Evolutionary conservation across 257 asterid genomes (phyloP), one percentile per base, ranked within the genome.

Genomic region (Craterostigma plantagineum): DNA sequence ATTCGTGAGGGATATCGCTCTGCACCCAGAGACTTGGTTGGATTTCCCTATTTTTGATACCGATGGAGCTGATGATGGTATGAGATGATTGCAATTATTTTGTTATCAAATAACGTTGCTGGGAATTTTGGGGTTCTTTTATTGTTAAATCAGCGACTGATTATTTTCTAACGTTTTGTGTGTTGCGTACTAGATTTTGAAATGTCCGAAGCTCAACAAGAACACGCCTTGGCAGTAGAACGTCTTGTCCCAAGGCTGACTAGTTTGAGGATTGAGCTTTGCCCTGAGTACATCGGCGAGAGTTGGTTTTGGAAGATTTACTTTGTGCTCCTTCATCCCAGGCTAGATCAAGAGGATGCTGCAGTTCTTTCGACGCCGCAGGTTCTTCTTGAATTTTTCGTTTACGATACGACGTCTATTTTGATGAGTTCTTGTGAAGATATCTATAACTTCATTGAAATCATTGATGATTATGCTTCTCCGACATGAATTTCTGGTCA

Each of bases 11-110:
- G 87, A 90, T 34, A 65, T 90, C 16, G 72, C 94, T 33, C 57
- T 71, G 81, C 95, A 83, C 69, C 94, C 92, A 0, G 92, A 77
- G 69, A 83, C 96, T 27, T 90, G 99, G 99, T 53, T 83, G 66
- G 81, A 83, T 66, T 90, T 90, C 46, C 96, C 95, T 12, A 55
- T 83, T 23, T 70, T 71, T 18, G 73, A 71, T 7, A 63, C 52
- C 46, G 78, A 42, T 14, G 79, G 55, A 17, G 78, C 63, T 7
- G 72, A 72, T 57, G 69, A 52, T 58, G 69, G 65, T 65, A 49
- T 33, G 49, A 11, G 43, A 34, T n/a, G 43, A 42, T 43, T 53
- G 9, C 14, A 10, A 4, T 14, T 38, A 16, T 35, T 18, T 33
- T 13, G 44, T 42, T 23, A 42, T 40, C 27, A 23, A 2, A 23